A percentile compares a stretch with the other conserved stretches of the same genome.
These are phyloP conservation scores for Ceriops zippeliana DNA, from an alignment of 345 rosid genomes.

Conservation along the genomic window DNA sequence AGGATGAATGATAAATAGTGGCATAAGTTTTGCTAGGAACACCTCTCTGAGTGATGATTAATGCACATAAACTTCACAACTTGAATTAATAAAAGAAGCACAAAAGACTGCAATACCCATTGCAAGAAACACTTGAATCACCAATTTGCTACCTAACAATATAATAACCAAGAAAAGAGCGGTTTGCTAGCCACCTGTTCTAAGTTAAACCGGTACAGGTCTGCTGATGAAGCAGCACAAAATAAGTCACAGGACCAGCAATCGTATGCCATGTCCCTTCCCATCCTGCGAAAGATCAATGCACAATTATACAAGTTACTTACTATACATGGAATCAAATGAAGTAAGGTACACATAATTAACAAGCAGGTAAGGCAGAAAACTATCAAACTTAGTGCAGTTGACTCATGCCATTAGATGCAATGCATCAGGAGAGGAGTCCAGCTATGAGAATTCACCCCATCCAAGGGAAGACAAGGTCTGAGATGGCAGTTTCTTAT, in stretches of 20 bases:
- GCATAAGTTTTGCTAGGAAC: not conserved
- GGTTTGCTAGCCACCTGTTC: slow-evolving; percentile 58
- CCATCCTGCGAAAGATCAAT: slow-evolving; percentile 58
- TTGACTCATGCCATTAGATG: not conserved
- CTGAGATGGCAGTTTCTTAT: too few relatives aligned
- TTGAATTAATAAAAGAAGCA: too few relatives aligned
- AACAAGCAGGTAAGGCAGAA: too few relatives aligned
- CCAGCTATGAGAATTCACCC: too few relatives aligned
- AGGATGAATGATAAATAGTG: not conserved
- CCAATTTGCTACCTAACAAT: not conserved
- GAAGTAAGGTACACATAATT: not conserved
- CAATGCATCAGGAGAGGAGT: too few relatives aligned
- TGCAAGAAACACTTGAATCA: too few relatives aligned
- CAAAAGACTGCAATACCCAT: too few relatives aligned
- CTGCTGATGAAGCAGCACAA: slow-evolving; percentile 98
- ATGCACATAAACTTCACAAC: too few relatives aligned
- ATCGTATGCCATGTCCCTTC: slow-evolving; percentile 83
- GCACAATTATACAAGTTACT: not conserved
- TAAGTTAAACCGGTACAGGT: slow-evolving; percentile 84
- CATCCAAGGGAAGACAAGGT: too few relatives aligned
- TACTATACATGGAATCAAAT: not conserved
- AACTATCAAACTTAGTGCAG: too few relatives aligned
- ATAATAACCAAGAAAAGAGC: not conserved
- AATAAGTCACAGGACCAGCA: slow-evolving; percentile 94
- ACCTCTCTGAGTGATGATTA: too few relatives aligned